Conservation (phyloP, 768 basidiomycete species). For the Brasilioporus rufonigricans region DNA sequence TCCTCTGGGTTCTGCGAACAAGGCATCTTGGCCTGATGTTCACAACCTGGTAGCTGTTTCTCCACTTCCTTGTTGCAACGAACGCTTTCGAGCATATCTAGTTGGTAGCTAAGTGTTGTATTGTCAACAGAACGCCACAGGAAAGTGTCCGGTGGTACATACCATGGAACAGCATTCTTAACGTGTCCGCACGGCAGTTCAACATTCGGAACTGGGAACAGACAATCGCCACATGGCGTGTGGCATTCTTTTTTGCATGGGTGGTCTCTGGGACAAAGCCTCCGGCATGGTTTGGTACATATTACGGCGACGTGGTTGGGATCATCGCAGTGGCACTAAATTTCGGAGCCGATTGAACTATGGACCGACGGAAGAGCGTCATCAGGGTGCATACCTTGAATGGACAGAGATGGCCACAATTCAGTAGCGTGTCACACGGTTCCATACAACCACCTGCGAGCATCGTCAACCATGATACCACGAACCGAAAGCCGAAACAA, state of each 20-base stretch:
- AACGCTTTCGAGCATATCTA: constrained; percentile 44
- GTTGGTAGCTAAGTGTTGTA: constrained; percentile 37
- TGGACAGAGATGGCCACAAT: constrained; percentile 65
- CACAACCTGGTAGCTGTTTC: constrained; percentile 50
- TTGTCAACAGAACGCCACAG: background rate
- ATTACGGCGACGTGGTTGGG: constrained; percentile 46
- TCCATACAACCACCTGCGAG: constrained; percentile 58
- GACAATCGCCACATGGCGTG: constrained; percentile 51
- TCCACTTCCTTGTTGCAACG: constrained; percentile 42
- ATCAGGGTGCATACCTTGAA: constrained; percentile 43
- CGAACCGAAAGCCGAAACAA: background rate
- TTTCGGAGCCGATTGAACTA: background rate
- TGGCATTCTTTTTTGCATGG: constrained; percentile 57
- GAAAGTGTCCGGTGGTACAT: constrained; percentile 7
- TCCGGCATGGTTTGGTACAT: constrained; percentile 49
- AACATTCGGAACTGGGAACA: constrained; percentile 45
- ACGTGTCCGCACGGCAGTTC: constrained; percentile 58
- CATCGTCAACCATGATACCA: background rate
- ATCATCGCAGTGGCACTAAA: constrained; percentile 62
- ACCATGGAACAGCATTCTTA: constrained; percentile 49
- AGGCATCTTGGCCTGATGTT: constrained; percentile 46
- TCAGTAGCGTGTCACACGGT: constrained; percentile 50
- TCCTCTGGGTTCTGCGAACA: constrained; percentile 46
- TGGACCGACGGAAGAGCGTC: background rate
- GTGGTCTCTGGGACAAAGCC: constrained; percentile 53